Percentiles rank a stretch among this genome's conserved stretches.
Evolutionary conservation across 2,329 filamentous ascomycete genomes (phyloP).

Genomic region (Ophiostoma perfectum): DNA sequence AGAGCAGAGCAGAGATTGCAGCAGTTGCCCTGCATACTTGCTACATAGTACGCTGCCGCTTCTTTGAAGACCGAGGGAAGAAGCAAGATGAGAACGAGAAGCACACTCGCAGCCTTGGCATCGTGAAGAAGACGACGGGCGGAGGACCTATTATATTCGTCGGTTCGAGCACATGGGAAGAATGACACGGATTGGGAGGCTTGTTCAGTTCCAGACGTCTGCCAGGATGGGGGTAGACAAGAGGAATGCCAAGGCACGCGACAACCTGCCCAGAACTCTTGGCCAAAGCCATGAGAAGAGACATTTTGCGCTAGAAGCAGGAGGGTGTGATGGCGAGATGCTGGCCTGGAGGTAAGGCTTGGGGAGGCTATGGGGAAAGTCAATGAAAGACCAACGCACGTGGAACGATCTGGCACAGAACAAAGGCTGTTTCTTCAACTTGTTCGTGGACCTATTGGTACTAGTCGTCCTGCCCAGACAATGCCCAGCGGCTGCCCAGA

Average conservation of each 20-base stretch:
- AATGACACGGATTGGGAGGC: not conserved
- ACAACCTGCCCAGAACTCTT: slow-evolving; percentile 12
- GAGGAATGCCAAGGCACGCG: slow-evolving; percentile 12
- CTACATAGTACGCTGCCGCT: not conserved
- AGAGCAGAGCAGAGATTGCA: not conserved
- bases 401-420: not conserved
- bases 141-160: slow-evolving; percentile 13
- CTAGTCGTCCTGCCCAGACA: slow-evolving; percentile 5
- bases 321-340: not conserved
- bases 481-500: slow-evolving; percentile 12
- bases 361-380: not conserved
- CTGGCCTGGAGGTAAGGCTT: not conserved
- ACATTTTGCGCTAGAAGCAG: not conserved
- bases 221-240: not conserved
- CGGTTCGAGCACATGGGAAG: slow-evolving; percentile 15
- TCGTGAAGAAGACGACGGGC: not conserved
- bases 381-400: not conserved
- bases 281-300: slow-evolving; percentile 10
- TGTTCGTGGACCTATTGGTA: not conserved
- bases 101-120: slow-evolving; percentile 10
- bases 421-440: slow-evolving; percentile 8
- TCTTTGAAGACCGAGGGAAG: not conserved
- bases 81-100: slow-evolving; percentile 6
- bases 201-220: not conserved
- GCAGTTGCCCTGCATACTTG: not conserved